Evolutionary conservation across 306 rosid genomes (phyloP).

Genomic region (Prunus kanzakura): DNA sequence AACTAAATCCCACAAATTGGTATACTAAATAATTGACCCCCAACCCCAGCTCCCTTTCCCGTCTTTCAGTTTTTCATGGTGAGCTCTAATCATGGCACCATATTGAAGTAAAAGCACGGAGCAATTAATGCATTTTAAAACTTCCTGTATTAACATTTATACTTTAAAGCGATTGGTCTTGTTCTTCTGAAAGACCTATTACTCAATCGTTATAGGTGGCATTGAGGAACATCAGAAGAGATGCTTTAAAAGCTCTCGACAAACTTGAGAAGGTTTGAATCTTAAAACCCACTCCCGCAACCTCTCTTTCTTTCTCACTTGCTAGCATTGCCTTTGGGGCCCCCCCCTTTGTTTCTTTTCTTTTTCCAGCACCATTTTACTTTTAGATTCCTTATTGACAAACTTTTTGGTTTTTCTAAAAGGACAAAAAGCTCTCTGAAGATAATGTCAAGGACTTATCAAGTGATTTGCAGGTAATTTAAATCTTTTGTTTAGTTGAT

Average conservation of each 20-base stretch:
- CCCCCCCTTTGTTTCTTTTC: background rate
- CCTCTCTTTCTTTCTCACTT: conserved; percentile 8
- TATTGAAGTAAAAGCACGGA: background rate
- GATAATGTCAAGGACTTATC: conserved; percentile 85
- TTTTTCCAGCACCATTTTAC: background rate
- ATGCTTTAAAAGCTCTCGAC: conserved; percentile 85
- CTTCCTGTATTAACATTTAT: background rate
- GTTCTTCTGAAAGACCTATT: conserved; percentile 23
- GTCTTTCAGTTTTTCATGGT: background rate
- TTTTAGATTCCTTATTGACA: conserved; percentile 17
- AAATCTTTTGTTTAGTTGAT: conserved; percentile 8
- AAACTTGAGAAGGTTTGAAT: conserved; percentile 91
- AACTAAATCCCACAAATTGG: conserved; percentile 12
- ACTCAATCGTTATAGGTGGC: conserved; percentile 59
- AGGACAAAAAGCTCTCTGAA: conserved; percentile 93
- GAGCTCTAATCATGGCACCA: background rate
- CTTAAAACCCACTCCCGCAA: conserved; percentile 19
- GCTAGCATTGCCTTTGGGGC: background rate
- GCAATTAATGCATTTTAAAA: background rate
- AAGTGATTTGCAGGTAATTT: conserved; percentile 84
- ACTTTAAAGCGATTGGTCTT: background rate
- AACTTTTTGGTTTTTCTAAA: conserved; percentile 6
- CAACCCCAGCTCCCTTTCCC: background rate
- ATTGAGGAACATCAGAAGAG: conserved; percentile 94
- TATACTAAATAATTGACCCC: conserved; percentile 1